Evolutionary conservation across 169 alveolate genomes (phyloP).

Genomic region (Miamiensis avidus): DNA sequence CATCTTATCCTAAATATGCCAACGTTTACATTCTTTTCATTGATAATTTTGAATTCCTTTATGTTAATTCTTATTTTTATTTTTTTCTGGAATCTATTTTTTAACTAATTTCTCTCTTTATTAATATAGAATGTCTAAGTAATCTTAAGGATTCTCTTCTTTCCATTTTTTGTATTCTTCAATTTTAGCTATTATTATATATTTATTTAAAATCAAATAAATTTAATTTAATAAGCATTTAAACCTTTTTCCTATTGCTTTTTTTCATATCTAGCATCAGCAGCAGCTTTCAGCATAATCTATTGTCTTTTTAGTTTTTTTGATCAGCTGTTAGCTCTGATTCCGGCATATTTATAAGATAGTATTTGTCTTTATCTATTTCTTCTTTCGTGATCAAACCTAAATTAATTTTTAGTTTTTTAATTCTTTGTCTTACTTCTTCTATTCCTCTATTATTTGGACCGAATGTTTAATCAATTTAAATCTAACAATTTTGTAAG

Average conservation of each 20-base stretch:
- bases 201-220: no score
- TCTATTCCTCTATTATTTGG: slow-evolving; percentile 21
- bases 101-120: slow-evolving; percentile 12
- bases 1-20: slow-evolving; percentile 11
- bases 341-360: slow-evolving; percentile 15
- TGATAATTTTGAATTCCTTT: slow-evolving; percentile 19
- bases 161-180: slow-evolving; percentile 16
- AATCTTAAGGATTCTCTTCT: not conserved
- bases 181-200: not conserved
- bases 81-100: slow-evolving; percentile 17
- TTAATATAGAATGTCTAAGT: slow-evolving; percentile 17
- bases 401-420: slow-evolving; percentile 16
- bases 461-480: slow-evolving; percentile 8
- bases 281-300: slow-evolving; percentile 11
- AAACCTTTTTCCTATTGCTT: slow-evolving; percentile 4
- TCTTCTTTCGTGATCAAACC: slow-evolving; percentile 11
- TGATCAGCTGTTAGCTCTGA: slow-evolving; percentile 13
- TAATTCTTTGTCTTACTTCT: slow-evolving; percentile 23
- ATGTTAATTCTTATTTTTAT: slow-evolving; percentile 13
- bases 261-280: slow-evolving; percentile 28
- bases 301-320: slow-evolving; percentile 12
- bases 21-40: slow-evolving; percentile 24
- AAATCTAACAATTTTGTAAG: not conserved
- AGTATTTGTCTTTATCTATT: slow-evolving; percentile 19
- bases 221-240: no score